These are phyloP conservation scores for Hansfordia pulvinata DNA, from an alignment of 2,329 filamentous ascomycete species.

Conservation along the genomic window DNA sequence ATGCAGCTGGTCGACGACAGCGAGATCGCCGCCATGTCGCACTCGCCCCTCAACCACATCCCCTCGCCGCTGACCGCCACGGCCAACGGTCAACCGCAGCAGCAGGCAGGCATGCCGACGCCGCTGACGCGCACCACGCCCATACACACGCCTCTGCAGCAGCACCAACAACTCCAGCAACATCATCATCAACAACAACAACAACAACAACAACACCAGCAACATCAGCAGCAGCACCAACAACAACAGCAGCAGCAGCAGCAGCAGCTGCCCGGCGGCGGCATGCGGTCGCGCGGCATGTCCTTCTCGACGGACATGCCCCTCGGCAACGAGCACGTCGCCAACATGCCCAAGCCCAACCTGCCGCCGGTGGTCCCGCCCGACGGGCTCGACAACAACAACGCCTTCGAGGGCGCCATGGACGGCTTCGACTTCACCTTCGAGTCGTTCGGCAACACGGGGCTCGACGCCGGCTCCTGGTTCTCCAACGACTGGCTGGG, in stretches of 20 bases:
- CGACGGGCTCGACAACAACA: conserved; percentile 29
- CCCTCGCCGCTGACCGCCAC: conserved; percentile 8
- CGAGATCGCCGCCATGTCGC: conserved; percentile 13
- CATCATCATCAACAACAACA: conserved; percentile 1
- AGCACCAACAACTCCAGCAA: conserved; percentile 1
- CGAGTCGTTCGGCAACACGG: conserved; percentile 25
- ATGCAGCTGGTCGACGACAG: conserved; percentile 17
- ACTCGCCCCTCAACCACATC: conserved; percentile 14
- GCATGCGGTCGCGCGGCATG: conserved; percentile 9
- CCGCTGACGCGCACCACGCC: conserved; percentile 5
- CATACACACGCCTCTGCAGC: conserved; percentile 4
- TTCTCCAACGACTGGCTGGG: conserved; percentile 18
- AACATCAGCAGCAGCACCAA: conserved; percentile 1
- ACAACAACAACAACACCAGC: conserved; percentile 1
- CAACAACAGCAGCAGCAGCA: conserved; percentile 5
- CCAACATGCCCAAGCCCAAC: conserved; percentile 14
- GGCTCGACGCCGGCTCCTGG: conserved; percentile 17
- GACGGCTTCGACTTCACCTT: conserved; percentile 31
- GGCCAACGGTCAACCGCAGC: background rate
- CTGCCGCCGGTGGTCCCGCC: conserved; percentile 18
- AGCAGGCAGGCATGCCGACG: conserved; percentile 3
- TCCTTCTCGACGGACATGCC: conserved; percentile 10
- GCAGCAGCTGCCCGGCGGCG: conserved; percentile 7
- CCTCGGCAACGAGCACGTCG: conserved; percentile 8
- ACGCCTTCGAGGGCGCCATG: conserved; percentile 33